Percentiles rank a stretch among this genome's conserved stretches.
Conservation (phyloP, 257 asterid genomes). For the Agastache rugosa region DNA sequence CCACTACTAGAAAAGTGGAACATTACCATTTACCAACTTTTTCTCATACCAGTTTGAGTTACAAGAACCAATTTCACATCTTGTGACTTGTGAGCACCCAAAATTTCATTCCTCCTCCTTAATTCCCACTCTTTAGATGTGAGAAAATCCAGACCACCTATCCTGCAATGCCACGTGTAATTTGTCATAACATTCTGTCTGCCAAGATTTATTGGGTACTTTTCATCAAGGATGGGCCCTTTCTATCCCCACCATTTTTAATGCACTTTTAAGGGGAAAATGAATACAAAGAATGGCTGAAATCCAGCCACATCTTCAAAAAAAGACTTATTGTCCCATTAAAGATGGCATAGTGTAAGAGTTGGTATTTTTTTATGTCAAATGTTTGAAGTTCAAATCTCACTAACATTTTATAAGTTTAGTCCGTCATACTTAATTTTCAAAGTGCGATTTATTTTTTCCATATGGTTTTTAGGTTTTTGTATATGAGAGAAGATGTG, state of each 20-base stretch:
- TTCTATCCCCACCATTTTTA: constrained; percentile 27
- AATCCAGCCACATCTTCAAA: constrained; percentile 40
- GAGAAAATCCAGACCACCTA: constrained; percentile 34
- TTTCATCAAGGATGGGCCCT: constrained; percentile 27
- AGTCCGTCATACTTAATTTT: too few relatives aligned
- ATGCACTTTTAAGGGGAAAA: constrained; percentile 32
- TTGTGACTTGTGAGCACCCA: constrained; percentile 14
- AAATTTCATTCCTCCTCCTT: neutral
- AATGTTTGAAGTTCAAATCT: too few relatives aligned
- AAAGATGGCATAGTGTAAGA: too few relatives aligned
- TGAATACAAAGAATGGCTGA: constrained; percentile 37
- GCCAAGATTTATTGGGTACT: constrained; percentile 11
- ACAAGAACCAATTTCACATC: neutral
- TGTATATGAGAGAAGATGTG: too few relatives aligned
- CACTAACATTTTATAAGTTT: too few relatives aligned
- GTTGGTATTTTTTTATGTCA: too few relatives aligned
- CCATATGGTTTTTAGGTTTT: too few relatives aligned
- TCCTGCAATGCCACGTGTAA: constrained; percentile 34
- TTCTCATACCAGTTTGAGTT: neutral
- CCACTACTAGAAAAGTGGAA: neutral
- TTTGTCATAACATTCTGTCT: constrained; percentile 8
- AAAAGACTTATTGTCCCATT: neutral
- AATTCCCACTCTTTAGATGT: constrained; percentile 14
- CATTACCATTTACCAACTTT: neutral
- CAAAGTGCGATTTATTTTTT: too few relatives aligned